These are phyloP conservation scores for Umbilicus rupestris DNA, from an alignment of 164 flowering plant genomes.

Conservation along the genomic window DNA sequence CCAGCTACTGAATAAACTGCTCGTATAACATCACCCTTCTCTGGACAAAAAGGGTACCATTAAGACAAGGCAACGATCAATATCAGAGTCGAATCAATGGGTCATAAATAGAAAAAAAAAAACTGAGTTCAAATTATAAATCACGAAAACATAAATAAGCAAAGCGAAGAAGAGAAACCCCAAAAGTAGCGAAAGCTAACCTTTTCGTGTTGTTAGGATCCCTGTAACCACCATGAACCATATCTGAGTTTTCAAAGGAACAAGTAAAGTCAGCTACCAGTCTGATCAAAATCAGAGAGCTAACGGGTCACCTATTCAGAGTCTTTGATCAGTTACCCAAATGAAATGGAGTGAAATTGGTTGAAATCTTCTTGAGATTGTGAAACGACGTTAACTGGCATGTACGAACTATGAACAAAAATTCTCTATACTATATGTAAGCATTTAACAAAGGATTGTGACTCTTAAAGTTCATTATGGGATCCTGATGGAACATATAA, in stretches of 20 bases:
- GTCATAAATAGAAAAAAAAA: no score
- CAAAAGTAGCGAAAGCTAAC: conserved; percentile 22
- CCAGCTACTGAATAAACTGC: conserved; percentile 98
- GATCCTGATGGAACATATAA: neutral
- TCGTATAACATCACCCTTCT: conserved; percentile 99
- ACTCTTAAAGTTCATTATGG: neutral
- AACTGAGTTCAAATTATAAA: no score
- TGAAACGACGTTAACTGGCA: no score
- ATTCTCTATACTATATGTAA: neutral
- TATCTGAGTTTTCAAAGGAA: conserved; percentile 59
- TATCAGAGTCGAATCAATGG: no score
- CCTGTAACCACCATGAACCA: conserved; percentile 56
- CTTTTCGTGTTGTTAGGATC: conserved; percentile 55
- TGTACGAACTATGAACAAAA: no score
- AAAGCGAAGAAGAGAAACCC: no score
- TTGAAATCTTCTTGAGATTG: neutral
- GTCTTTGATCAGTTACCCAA: neutral
- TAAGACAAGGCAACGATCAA: no score
- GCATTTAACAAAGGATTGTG: no score
- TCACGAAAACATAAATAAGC: no score
- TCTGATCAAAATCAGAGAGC: neutral
- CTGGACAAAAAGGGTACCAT: conserved; percentile 27
- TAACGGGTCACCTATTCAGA: neutral
- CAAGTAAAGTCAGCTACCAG: neutral
- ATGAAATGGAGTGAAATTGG: no score